Evolutionary conservation across 2,329 filamentous ascomycete genomes (phyloP), one percentile per base, ranked within the genome.

Genomic region (Fusarium sp.): DNA sequence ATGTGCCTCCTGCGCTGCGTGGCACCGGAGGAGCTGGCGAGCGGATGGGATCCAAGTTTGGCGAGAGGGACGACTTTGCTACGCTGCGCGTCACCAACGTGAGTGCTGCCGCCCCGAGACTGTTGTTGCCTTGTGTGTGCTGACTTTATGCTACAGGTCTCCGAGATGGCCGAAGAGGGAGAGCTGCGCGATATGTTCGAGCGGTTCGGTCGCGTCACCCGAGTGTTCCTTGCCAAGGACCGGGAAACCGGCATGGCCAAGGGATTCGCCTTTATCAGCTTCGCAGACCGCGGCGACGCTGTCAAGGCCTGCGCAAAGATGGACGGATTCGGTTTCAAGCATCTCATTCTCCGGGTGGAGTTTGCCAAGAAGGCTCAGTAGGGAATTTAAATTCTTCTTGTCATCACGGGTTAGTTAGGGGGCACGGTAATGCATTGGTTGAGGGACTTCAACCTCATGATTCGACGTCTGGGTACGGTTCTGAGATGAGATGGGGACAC

Each of bases 251-350:
- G 93, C 67, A 85, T 95, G 80, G 96, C 96, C 75, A 99, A 99
- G 89, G 96, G 96, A 69, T 99, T 99, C 80, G 96, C 96, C 25
- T 99, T 99, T 81, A 97, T 99, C 86, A 97, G 93, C 81, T 99
- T 96, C 79, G 92, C 91, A 65, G 96, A 99, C 81, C 87, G 96
- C 74, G 82, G 86, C 73, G 96, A 99, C 81, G 96, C 96, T 73
- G 92, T 92, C 75, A 92, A 91, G 84, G 96, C 96, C 40, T 97
- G 93, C 84, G 91, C 91, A 83, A 97, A 97, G 88, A 95, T 99
- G 93, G 96, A 99, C 82, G 96, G 96, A 77, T 97, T 87, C 75
- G 92, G 92, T 83, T 95, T 93, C 85, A 91, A 92, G 81, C 92
- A 96, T 84, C 85, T 96, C 76, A 96, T 96, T 80, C 82, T 96